These are phyloP conservation scores for Balansia obtecta DNA, from an alignment of 2,329 filamentous ascomycete species.

Conservation along the genomic window DNA sequence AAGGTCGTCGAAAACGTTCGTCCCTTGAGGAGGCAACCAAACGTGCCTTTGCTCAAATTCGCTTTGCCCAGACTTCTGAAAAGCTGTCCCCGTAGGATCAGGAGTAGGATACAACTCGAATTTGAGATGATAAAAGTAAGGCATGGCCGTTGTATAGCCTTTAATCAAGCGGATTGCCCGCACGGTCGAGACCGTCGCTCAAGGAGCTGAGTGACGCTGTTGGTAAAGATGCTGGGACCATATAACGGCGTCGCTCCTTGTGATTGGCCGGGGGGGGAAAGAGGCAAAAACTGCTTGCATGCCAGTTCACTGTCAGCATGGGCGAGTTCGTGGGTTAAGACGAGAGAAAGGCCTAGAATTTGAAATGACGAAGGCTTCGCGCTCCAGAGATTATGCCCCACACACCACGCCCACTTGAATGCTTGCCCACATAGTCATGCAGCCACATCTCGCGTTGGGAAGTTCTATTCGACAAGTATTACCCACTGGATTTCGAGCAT, in stretches of 20 bases:
- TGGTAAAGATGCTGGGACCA: no score
- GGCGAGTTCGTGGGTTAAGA: no score
- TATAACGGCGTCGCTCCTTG: no score
- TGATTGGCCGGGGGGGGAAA: no score
- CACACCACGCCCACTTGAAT: neutral
- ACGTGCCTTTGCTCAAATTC: slow-evolving; percentile 14
- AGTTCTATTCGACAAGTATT: neutral
- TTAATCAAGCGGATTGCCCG: neutral
- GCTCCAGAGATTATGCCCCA: neutral
- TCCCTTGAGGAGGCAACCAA: slow-evolving; percentile 38
- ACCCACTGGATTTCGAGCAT: no score
- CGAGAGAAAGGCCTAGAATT: neutral
- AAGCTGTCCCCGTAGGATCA: slow-evolving; percentile 17
- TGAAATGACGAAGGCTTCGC: neutral
- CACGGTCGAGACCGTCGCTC: neutral
- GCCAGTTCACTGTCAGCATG: no score
- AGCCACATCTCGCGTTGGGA: neutral
- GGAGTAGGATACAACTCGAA: slow-evolving; percentile 48
- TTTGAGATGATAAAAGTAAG: slow-evolving; percentile 55
- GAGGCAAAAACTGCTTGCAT: no score
- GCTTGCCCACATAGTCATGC: neutral
- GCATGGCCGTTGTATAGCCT: slow-evolving; percentile 28
- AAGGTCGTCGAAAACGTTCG: slow-evolving; percentile 43
- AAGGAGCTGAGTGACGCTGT: neutral
- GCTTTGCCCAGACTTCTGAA: neutral